Conservation (phyloP, 2,329 filamentous ascomycete species). For the Neofusicoccum kwambonambiense region DNA sequence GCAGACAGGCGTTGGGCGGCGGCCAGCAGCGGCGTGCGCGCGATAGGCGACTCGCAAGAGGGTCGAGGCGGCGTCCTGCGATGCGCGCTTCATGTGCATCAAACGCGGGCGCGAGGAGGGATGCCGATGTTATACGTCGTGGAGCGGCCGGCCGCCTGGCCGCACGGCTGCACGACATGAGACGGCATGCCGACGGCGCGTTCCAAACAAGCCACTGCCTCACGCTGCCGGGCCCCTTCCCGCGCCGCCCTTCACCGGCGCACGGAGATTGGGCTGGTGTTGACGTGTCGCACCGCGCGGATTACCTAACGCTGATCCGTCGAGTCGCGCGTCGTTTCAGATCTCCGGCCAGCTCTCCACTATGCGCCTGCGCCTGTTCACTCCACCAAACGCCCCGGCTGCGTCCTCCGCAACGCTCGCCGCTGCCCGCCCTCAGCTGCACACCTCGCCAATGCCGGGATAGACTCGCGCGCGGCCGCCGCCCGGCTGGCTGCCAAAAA, state of each 20-base stretch:
- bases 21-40: neutral
- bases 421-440: neutral
- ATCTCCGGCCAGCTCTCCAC: neutral
- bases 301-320: neutral
- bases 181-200: neutral
- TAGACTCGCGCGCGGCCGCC: neutral
- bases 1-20: too few species aligned
- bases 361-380: neutral
- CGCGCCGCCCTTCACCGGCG: neutral
- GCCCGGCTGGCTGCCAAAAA: neutral
- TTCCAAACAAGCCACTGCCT: neutral
- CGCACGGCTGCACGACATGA: neutral
- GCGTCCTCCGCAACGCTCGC: too few species aligned
- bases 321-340: conserved; percentile 8
- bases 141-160: neutral
- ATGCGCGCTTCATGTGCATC: neutral
- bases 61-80: neutral
- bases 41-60: neutral
- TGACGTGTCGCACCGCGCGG: conserved; percentile 3
- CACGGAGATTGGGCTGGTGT: neutral
- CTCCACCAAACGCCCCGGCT: too few species aligned
- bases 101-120: neutral
- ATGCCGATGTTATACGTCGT: neutral
- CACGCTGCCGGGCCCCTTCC: neutral
- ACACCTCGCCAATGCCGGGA: neutral